A percentile compares a stretch with the other conserved stretches of the same genome.
These are phyloP conservation scores for Millerozyma miso DNA, from an alignment of 805 yeast genomes.

Conservation along the genomic window DNA sequence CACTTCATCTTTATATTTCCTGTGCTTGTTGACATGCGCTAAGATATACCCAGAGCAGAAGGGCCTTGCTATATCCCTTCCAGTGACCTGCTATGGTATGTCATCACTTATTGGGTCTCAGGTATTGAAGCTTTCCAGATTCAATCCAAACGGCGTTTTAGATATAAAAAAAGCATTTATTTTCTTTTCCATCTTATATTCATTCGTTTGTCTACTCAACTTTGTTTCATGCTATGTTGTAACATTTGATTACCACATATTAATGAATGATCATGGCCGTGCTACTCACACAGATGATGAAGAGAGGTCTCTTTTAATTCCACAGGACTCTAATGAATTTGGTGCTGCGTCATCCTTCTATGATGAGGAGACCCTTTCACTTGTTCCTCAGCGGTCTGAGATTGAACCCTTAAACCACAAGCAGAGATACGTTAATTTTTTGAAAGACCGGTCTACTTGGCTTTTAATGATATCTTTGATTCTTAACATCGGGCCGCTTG, in stretches of 20 bases:
- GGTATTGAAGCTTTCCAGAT: slow-evolving; percentile 40
- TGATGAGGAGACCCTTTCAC: slow-evolving; percentile 16
- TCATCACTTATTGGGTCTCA: slow-evolving; percentile 76
- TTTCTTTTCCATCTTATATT: slow-evolving; percentile 50
- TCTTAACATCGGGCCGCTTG: slow-evolving; percentile 76
- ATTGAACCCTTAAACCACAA: slow-evolving; percentile 38
- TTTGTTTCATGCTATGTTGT: slow-evolving; percentile 65
- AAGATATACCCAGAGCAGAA: slow-evolving; percentile 73
- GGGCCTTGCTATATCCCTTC: slow-evolving; percentile 80
- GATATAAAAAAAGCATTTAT: slow-evolving; percentile 51
- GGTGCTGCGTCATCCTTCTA: background rate
- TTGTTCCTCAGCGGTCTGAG: slow-evolving; percentile 28
- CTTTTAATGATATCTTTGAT: slow-evolving; percentile 60
- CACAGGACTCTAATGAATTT: background rate
- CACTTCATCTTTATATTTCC: slow-evolving; percentile 68
- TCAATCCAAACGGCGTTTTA: slow-evolving; percentile 28
- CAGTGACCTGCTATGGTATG: slow-evolving; percentile 83
- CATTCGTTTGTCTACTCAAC: slow-evolving; percentile 53
- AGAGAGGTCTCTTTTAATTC: background rate
- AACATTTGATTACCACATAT: slow-evolving; percentile 46
- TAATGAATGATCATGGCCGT: slow-evolving; percentile 14
- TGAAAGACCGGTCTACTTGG: slow-evolving; percentile 59
- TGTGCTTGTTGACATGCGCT: slow-evolving; percentile 76
- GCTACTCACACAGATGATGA: slow-evolving; percentile 17
- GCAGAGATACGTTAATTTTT: slow-evolving; percentile 29